Base-by-base conservation (phyloP, 106 monocot genomes). In the Triglochin maritima region DNA sequence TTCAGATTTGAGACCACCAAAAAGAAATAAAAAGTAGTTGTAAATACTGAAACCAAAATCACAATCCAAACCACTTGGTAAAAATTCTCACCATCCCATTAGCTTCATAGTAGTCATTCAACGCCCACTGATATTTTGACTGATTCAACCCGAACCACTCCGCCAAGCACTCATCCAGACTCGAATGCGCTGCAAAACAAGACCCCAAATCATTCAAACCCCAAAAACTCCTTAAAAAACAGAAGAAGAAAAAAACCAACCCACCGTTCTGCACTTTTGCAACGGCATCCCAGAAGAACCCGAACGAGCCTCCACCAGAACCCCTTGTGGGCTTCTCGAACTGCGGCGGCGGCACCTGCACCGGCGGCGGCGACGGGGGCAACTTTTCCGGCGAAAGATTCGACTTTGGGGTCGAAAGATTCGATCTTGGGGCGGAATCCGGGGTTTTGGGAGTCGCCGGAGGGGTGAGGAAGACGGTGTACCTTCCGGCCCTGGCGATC, bases 71-170 rank as follows among this genome's bases (percentile, higher is more conserved):
- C 29, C 29, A 29, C 29, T 29, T 29, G 29, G 29, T 29, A 29
- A 29, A 29, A 29, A 29, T 43, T 43, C 63, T 64, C 56, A 90
- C 89, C 78, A 54, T 48, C 59, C 49, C 71, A 1, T 74, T 86
- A 74, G 49, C 77, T 69, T 86, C 90, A 54, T 84, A 90, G 81
- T 90, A 90, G 63, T 90, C 86, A 61, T 86, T 81, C 60, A 90
- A 64, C 4, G 90, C 90, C 90, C 90, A 90, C 72, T 90, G 90
- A 29, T 90, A 90, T 81, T 81, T 86, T 2, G 86, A 90, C 62
- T 90, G 90, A 65, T 90, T 68, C 69, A 90, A 65, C 29, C 90
- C 90, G 6, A 90, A 81, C 90, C 83, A 86, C 41, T 77, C 76
- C 42, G 86, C 81, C 63, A 90, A 69, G 49, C 77, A 86, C 81